Base-by-base conservation (phyloP, 2,329 filamentous ascomycete genomes). In the Microthyrium microscopicum region DNA sequence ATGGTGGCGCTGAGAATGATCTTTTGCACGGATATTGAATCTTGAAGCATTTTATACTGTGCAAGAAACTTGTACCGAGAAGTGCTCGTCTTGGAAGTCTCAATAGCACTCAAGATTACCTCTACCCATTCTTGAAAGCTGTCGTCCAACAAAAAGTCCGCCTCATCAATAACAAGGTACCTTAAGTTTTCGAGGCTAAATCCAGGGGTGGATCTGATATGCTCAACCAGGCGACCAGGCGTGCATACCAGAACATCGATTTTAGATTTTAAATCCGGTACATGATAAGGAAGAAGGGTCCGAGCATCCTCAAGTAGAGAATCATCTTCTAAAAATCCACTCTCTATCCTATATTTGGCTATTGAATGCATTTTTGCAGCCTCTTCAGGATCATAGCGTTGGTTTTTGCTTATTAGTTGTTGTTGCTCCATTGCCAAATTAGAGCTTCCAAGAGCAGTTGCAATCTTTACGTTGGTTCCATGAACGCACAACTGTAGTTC, bases 81-180 rank as follows among this genome's bases (percentile, higher is more conserved):
- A 8, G 41, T 39, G 5, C 42, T 44, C 5, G 51, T 53, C 24
- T 63, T 62, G 40, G 81, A 61, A 28, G 61, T 58, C 12, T 74
- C 68, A 48, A 70, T 43, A 3, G 61, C 60, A 16, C 54, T 52
- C 46, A 82, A 75, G 5, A 89, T 70, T 1, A 76, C 58, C 26
- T 74, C 70, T 3, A 91, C 62, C 85, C 85, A 94, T 46, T 87
- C 79, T 50, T 94, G 85, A 53, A 89, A 94, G 47, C 79, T 85
- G 52, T 95, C 82, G 27, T 85, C 78, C 5, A 95, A 67, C 9
- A 95, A 61, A 49, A 89, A 83, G 53, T 95, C 87, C 8, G 87
- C 89, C 56, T 95, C 87, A 46, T 95, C 87, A 29, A 94, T 78
- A 3, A 94, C 71, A 1, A 95, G 63, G 84, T 85, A 95, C 39